Base-by-base conservation (phyloP, 768 basidiomycete species). In the Pluteus cervinus region DNA sequence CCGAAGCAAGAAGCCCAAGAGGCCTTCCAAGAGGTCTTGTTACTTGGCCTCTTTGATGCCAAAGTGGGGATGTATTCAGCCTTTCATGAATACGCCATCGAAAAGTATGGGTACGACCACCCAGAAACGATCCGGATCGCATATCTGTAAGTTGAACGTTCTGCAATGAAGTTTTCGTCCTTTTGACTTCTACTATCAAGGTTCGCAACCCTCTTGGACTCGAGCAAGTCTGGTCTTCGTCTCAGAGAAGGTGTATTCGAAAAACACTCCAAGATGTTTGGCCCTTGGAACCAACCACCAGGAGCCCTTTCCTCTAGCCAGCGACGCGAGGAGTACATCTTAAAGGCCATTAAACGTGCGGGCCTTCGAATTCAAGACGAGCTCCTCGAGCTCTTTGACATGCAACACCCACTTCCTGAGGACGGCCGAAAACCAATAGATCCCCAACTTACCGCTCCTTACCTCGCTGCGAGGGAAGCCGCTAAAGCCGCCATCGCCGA, bases 151-250 rank as follows among this genome's bases (percentile, higher is more conserved):
- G 79, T 57, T n/a, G n/a, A n/a, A 10, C 8, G 20, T 43, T 11
- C 22, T 16, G 17, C 7, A 9, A n/a, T 24, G 28, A 24, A 21
- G 5, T 29, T 1, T 24, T 26, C 5, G 7, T 15, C 41, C 30
- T 14, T 31, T 10, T 12, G 23, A 24, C 26, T 12, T 8, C 23
- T 16, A n/a, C 24, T 37, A 22, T 9, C 8, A 39, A 88, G 86
- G 59, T 85, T 84, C 44, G 75, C 73, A 5, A 76, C 71, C 1
- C 61, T 81, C 7, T 62, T 88, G 7, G 85, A 88, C 57, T 69
- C 80, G 0, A 70, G 68, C 30, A 87, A 87, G 54, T 79, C 79
- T 12, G 86, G 85, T 0, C 62, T 73, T 4, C 64, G 67, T 2
- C 67, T 86, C 31, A 71, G 66, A 38, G 21, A 34, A 0, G 44